phyloP scores from a whole-genome alignment of 2,329 filamentous ascomycete species.

The Colletotrichum lini region DNA sequence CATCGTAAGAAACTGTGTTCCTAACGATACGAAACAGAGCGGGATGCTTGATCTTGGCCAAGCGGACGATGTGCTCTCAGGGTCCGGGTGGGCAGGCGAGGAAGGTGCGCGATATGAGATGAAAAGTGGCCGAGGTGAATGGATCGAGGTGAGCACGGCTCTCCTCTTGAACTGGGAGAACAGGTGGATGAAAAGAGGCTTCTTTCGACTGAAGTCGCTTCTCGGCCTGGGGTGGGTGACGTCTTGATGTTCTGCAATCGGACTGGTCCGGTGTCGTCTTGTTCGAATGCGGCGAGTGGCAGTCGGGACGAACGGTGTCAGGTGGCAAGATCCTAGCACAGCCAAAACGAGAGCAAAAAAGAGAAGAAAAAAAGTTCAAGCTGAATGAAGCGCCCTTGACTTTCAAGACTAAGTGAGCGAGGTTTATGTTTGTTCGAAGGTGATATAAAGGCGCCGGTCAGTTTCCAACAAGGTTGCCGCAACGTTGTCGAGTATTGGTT shows the following conservation, averaged over 20 bases:
- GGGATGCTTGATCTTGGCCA: neutral
- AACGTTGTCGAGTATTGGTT: slow-evolving; percentile 21
- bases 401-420: neutral
- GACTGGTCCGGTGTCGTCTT: slow-evolving; percentile 4
- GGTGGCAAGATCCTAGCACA: slow-evolving; percentile 20
- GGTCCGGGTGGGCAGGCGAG: neutral
- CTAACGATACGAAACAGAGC: neutral
- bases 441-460: neutral
- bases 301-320: slow-evolving; percentile 25
- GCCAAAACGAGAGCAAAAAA: neutral
- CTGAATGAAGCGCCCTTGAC: neutral
- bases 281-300: slow-evolving; percentile 34
- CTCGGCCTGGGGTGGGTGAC: slow-evolving; percentile 1
- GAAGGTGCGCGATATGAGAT: slow-evolving; percentile 12
- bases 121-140: slow-evolving; percentile 8
- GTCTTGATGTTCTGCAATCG: slow-evolving; percentile 18
- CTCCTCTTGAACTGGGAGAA: slow-evolving; percentile 19
- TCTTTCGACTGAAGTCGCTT: slow-evolving; percentile 4
- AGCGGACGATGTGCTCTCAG: slow-evolving; percentile 2
- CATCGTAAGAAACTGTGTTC: slow-evolving; percentile 44
- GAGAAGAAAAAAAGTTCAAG: neutral
- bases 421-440: too few species aligned
- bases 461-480: neutral
- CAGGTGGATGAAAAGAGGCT: neutral
- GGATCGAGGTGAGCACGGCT: slow-evolving; percentile 18